These are phyloP conservation scores for Kwoniella sp. DNA, from an alignment of 768 basidiomycete genomes.

Conservation along the genomic window DNA sequence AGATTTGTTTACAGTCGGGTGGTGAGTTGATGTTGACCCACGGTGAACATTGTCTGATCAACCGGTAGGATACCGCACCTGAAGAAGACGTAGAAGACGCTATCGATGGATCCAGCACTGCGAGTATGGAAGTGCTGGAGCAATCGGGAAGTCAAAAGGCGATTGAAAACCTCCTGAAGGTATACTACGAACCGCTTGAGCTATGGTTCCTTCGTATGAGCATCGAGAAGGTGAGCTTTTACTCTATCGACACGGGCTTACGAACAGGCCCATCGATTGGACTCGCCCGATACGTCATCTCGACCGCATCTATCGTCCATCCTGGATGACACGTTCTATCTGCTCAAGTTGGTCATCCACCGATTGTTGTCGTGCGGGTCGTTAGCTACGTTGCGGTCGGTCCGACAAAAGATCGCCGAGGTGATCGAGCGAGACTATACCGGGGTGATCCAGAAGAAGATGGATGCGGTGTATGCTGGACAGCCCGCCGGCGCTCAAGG, in stretches of 20 bases:
- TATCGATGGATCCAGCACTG: neutral
- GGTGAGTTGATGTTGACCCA: neutral
- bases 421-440: conserved; percentile 79
- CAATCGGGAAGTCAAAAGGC: conserved; percentile 51
- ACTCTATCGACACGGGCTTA: neutral
- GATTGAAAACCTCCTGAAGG: conserved; percentile 64
- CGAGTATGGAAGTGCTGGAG: conserved; percentile 36
- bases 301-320: conserved; percentile 54
- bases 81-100: conserved; percentile 1
- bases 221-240: conserved; percentile 70
- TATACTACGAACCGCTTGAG: conserved; percentile 84
- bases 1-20: conserved; percentile 72
- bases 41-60: neutral
- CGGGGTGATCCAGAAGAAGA: conserved; percentile 70
- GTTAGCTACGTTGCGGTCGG: conserved; percentile 57
- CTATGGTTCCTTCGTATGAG: conserved; percentile 81
- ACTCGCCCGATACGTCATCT: conserved; percentile 66
- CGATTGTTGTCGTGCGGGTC: conserved; percentile 77
- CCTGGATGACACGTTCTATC: conserved; percentile 88
- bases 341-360: conserved; percentile 76
- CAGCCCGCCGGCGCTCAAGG: conserved; percentile 51
- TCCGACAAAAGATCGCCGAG: conserved; percentile 63
- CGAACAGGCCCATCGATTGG: conserved; percentile 78
- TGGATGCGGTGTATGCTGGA: conserved; percentile 76
- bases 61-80: neutral